These are phyloP conservation scores for Pseudoneurospora amorphoporcata DNA, from an alignment of 495 filamentous ascomycete genomes.

Conservation along the genomic window DNA sequence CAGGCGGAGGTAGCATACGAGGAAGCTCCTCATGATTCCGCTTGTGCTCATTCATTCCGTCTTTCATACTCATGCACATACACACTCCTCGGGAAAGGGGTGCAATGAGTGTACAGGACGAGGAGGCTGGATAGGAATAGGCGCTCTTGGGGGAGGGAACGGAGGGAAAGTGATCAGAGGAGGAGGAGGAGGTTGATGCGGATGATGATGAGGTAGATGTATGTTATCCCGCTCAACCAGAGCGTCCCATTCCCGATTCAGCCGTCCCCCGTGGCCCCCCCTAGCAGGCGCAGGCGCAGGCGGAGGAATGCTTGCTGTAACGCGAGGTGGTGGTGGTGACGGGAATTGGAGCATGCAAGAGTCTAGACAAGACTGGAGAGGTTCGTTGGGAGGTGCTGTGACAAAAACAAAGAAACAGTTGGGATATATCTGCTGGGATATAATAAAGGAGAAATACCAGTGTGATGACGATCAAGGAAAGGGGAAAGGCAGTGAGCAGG, in stretches of 20 bases:
- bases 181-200: not conserved
- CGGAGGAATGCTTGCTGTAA: not conserved
- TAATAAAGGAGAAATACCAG: not conserved
- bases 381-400: not conserved
- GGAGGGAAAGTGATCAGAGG: not conserved
- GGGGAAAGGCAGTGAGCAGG: not conserved
- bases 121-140: not conserved
- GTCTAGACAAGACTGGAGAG: not conserved
- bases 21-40: not conserved
- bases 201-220: not conserved
- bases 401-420: not conserved
- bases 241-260: not conserved
- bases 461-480: not conserved
- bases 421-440: not conserved
- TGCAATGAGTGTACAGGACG: not conserved
- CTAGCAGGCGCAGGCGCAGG: not conserved
- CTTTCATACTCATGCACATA: not conserved
- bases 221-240: not conserved
- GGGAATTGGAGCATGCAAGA: not conserved
- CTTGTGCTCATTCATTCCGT: not conserved
- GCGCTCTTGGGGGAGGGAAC: not conserved
- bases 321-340: not conserved
- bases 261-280: not conserved
- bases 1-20: not conserved
- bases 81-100: not conserved